Base-by-base conservation (phyloP, 1,284 basidiomycete species). In the Calocybe gambosa region DNA sequence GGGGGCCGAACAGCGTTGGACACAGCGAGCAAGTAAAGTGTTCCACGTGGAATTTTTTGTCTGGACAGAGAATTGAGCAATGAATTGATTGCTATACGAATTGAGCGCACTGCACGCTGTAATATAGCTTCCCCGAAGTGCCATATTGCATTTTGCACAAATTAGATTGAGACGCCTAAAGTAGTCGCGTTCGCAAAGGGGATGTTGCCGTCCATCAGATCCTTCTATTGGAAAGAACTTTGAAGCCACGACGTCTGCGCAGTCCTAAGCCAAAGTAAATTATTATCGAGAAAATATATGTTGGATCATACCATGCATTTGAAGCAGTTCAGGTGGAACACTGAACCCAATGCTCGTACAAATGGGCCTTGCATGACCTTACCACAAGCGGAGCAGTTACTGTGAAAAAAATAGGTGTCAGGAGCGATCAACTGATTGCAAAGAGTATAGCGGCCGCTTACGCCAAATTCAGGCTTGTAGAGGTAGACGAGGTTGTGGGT, bases 1-100 rank as follows among this genome's bases (percentile, higher is more conserved):
- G 91, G 3, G 95, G 93, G 6, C 96, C 96, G 63, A 99, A 99
- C 20, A 97, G 80, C 18, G 89, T 94, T 28, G 93, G 78, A 67
- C 96, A 99, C 50, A 96, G 83, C 3, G 93, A 97, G 71, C 95
- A 99, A 37, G 95, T 97, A 62, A 99, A 99, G 66, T 99, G 96
- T 68, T 99, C 96, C 57, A 99, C 94, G 66, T 99, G 96, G 69
- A 88, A 99, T 69, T 99, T 99, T 74, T 93, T 93, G 70, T 89
- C 93, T 96, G 64, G 15, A 56, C n/a, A n/a, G 39, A 39, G 39
- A 49, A 31, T 39, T 54, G 28, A 57, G 54, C 42, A 50, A 45
- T 50, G 52, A 38, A 47, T 50, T 50, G 44, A 54, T 50, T 45
- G 43, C 46, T 49, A 45, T 44, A 39, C 44, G 4, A 13, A 19